phyloP scores from a whole-genome alignment of 1,284 basidiomycete species.

The Apiotrichum sp. region DNA sequence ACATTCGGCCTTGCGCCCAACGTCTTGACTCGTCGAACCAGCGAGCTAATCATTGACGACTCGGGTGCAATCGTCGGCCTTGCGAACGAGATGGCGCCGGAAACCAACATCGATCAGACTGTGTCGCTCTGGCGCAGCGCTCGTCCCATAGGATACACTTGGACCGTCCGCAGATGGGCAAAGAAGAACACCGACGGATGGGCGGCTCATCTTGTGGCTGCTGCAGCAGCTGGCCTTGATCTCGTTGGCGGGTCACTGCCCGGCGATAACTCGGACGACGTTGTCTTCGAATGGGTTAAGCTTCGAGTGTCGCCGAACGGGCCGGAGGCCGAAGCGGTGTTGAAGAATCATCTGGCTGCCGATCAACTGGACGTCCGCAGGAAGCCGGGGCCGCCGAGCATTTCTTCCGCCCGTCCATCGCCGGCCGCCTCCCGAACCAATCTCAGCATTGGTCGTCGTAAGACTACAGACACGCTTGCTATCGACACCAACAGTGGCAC shows the following conservation, averaged over 20 bases:
- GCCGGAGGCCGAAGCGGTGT: constrained; percentile 6
- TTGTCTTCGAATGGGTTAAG: constrained; percentile 48
- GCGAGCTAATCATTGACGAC: constrained; percentile 21
- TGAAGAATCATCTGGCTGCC: constrained; percentile 10
- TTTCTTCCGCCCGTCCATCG: neutral
- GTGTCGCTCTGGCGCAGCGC: constrained; percentile 17
- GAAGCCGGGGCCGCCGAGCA: neutral
- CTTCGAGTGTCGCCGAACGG: constrained; percentile 16
- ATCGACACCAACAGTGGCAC: neutral
- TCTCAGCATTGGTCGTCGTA: neutral
- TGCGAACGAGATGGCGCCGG: constrained; percentile 2
- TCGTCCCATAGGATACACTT: constrained; percentile 58
- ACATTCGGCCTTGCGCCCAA: constrained; percentile 43
- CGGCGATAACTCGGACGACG: constrained; percentile 34
- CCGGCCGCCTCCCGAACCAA: neutral
- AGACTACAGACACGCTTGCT: neutral
- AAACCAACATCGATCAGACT: neutral
- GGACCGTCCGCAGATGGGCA: constrained; percentile 73
- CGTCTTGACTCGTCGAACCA: constrained; percentile 22
- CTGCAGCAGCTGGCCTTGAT: constrained; percentile 36
- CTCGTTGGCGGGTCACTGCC: constrained; percentile 21
- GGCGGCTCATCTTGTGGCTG: constrained; percentile 38
- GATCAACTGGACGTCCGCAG: constrained; percentile 1
- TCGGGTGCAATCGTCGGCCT: constrained; percentile 34
- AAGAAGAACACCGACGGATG: constrained; percentile 52